Percentiles rank a stretch among this genome's conserved stretches.
Conservation (phyloP, 2,329 filamentous ascomycete species). For the Xylariaceae sp. region DNA sequence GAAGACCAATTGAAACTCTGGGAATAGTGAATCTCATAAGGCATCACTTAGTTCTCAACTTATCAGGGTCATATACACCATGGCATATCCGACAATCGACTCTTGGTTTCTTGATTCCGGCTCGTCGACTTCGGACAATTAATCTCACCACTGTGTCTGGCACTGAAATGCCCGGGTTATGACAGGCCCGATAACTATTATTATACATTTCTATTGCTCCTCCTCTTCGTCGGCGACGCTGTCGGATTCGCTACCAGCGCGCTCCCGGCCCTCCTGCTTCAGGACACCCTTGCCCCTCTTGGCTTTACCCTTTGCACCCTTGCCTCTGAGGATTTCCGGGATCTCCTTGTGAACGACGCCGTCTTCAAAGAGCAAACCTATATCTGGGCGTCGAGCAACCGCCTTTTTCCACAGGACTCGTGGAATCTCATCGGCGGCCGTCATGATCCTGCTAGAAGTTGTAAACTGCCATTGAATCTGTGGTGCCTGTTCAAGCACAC, state of each 20-base stretch:
- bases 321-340: conserved; percentile 36
- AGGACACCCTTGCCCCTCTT: conserved; percentile 36
- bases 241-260: conserved; percentile 29
- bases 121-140: neutral
- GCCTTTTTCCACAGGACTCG: conserved; percentile 38
- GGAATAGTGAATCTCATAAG: too few relatives aligned
- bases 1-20: too few relatives aligned
- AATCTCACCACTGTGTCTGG: too few relatives aligned
- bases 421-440: conserved; percentile 28
- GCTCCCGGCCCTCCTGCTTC: conserved; percentile 25
- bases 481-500: conserved; percentile 30
- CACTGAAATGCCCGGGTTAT: neutral
- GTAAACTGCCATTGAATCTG: conserved; percentile 35
- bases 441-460: conserved; percentile 33
- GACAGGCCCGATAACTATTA: neutral
- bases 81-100: too few relatives aligned
- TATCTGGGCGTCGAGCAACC: conserved; percentile 36
- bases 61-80: too few relatives aligned
- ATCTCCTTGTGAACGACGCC: conserved; percentile 40
- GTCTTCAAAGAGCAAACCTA: conserved; percentile 39
- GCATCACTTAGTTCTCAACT: too few relatives aligned
- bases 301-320: conserved; percentile 37
- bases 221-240: conserved; percentile 28
- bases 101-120: too few relatives aligned
- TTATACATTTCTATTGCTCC: too few relatives aligned